A percentile compares a stretch with the other conserved stretches of the same genome.
Conservation (phyloP, 2,329 filamentous ascomycete species). For the Aspergillus sp. region DNA sequence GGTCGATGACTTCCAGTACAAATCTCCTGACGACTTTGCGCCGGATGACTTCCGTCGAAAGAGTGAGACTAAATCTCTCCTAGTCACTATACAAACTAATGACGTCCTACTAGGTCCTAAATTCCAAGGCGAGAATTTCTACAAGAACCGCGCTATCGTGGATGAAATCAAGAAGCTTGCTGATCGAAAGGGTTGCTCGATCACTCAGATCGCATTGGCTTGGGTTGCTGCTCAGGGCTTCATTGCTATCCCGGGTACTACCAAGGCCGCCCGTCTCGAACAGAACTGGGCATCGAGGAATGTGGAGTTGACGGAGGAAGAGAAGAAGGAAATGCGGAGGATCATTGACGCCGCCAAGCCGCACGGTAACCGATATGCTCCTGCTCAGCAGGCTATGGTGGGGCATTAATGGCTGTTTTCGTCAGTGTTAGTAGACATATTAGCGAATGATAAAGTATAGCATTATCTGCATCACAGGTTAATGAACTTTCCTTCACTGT, state of each 20-base stretch:
- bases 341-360: conserved; percentile 42
- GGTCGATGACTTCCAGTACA: conserved; percentile 45
- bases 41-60: conserved; percentile 42
- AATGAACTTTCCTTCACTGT: too few relatives aligned
- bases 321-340: conserved; percentile 39
- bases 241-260: conserved; percentile 50
- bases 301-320: conserved; percentile 38
- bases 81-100: too few relatives aligned
- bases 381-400: conserved; percentile 23
- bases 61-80: too few relatives aligned
- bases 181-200: conserved; percentile 31
- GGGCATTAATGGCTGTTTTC: conserved; percentile 21
- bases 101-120: conserved; percentile 28
- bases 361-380: conserved; percentile 36
- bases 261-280: conserved; percentile 39
- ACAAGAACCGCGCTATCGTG: conserved; percentile 44
- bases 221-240: conserved; percentile 44
- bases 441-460: too few relatives aligned
- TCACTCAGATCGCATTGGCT: conserved; percentile 40
- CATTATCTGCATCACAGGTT: too few relatives aligned
- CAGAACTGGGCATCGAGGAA: conserved; percentile 43
- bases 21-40: conserved; percentile 49
- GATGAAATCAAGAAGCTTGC: conserved; percentile 45
- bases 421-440: too few relatives aligned
- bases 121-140: conserved; percentile 48